Conservation (phyloP, 2,329 filamentous ascomycete species). For the Epichloe aotearoae region DNA sequence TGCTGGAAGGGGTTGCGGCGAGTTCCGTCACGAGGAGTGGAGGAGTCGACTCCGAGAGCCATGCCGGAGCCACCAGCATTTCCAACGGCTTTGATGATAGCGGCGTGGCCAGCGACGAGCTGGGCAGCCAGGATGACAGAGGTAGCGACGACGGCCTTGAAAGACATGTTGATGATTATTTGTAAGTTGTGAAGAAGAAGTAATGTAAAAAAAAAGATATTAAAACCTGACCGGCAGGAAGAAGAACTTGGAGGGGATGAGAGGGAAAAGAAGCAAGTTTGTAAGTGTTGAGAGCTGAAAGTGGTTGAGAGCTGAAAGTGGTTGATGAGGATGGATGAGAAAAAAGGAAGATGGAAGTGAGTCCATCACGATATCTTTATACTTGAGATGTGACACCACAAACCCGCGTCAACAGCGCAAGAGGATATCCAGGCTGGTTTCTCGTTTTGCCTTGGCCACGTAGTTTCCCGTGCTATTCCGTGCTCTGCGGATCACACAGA, state of each 20-base stretch:
- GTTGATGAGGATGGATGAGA: slow-evolving; percentile 1
- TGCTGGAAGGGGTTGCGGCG: slow-evolving; percentile 48
- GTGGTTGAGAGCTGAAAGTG: background rate
- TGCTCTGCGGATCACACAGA: background rate
- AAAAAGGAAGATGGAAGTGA: background rate
- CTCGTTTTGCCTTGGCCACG: background rate
- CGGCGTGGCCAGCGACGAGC: slow-evolving; percentile 47
- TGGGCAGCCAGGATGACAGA: slow-evolving; percentile 38
- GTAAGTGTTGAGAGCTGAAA: background rate
- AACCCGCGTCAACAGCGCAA: background rate
- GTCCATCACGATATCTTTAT: slow-evolving; percentile 3
- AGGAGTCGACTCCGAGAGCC: slow-evolving; percentile 35
- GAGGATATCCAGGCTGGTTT: background rate
- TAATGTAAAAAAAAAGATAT: background rate
- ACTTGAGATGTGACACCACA: background rate
- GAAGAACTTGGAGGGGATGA: background rate
- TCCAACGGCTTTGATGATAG: slow-evolving; percentile 44
- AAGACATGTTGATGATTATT: slow-evolving; percentile 14
- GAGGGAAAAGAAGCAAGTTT: background rate
- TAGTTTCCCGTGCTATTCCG: background rate
- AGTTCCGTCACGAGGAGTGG: slow-evolving; percentile 49
- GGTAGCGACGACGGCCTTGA: slow-evolving; percentile 25
- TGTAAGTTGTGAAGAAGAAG: background rate
- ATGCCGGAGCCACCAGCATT: slow-evolving; percentile 43
- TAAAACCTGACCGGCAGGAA: slow-evolving; percentile 6